Evolutionary conservation across 2,329 filamentous ascomycete species (phyloP), one percentile per base, ranked within the genome.

Genomic region (Emmonsia crescens): DNA sequence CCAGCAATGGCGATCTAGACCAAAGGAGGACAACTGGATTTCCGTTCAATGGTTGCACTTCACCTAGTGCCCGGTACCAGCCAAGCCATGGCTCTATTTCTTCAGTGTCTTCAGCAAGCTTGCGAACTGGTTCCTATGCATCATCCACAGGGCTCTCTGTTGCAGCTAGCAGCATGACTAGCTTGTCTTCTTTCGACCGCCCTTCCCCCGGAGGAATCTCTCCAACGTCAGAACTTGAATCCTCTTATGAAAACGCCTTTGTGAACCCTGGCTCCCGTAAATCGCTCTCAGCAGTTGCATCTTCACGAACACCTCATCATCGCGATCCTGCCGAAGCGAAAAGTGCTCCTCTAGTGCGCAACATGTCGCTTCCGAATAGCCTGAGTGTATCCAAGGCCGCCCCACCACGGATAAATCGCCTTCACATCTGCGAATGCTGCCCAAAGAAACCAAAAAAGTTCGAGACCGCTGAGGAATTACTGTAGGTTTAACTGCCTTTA

Each of bases 371-470:
- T 56, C 70, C 71, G 63, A 66, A 70, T 27, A 69, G 68, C 38
- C 61, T 74, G 16, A 73, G 64, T 60, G 66, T 71, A 10, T 68
- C 72, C 16, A 75, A 76, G 63, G 65, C 71, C 6, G 64, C 71
- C 31, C 70, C 70, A 21, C 68, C 73, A 9, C 83, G 84, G 61
- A 75, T 85, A 54, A 79, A 82, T 57, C 83, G 83, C 24, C 73
- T 83, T 38, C 86, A 81, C 69, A 86, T 96, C 76, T 97, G 92
- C 76, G 91, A 96, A 70, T 97, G 93, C 74, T 97, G 92, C 75
- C 92, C 91, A 0, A 96, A 96, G 76, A 96, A 96, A 76, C 92
- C 92, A 1, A 96, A 95, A 76, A 96, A 95, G 71, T 96, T 96
- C 70, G 90, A 95, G 67, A 89, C 85, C 4, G 81, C 85, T 64